Percentiles rank a stretch among this genome's conserved stretches.
These are phyloP conservation scores for Solanum hybrid DNA, from an alignment of 305 asterid genomes.

Conservation along the genomic window DNA sequence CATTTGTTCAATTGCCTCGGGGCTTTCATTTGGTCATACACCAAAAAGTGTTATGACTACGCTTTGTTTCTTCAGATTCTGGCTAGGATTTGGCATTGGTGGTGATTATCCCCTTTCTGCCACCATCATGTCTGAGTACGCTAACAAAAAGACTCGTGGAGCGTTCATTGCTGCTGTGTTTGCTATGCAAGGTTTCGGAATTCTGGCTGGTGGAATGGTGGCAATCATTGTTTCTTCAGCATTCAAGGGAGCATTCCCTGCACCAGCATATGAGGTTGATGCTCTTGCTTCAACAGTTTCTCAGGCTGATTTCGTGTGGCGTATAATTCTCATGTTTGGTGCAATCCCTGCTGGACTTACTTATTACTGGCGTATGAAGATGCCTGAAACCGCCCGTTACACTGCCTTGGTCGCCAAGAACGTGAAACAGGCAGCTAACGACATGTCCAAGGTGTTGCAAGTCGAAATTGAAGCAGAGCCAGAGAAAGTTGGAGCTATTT, in stretches of 20 bases:
- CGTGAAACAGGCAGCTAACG: slow-evolving; percentile 50
- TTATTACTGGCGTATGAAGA: slow-evolving; percentile 68
- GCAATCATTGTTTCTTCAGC: slow-evolving; percentile 29
- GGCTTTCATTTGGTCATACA: slow-evolving; percentile 31
- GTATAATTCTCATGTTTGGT: slow-evolving; percentile 53
- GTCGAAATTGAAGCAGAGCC: slow-evolving; percentile 43
- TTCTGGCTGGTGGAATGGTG: slow-evolving; percentile 36
- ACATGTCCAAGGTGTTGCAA: slow-evolving; percentile 46
- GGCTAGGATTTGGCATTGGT: slow-evolving; percentile 64
- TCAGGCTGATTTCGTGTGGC: slow-evolving; percentile 55
- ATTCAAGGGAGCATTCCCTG: slow-evolving; percentile 16
- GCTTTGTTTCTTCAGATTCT: slow-evolving; percentile 55
- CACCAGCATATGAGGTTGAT: slow-evolving; percentile 25
- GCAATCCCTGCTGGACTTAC: slow-evolving; percentile 56
- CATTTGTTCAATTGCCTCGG: slow-evolving; percentile 29
- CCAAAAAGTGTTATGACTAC: slow-evolving; percentile 47
- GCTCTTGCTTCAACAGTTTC: slow-evolving; percentile 31
- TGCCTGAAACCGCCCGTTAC: slow-evolving; percentile 81
- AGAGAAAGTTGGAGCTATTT: slow-evolving; percentile 11
- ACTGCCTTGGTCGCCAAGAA: slow-evolving; percentile 59
- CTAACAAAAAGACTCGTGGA: slow-evolving; percentile 52
- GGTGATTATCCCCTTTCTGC: slow-evolving; percentile 63
- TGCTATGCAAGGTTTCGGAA: slow-evolving; percentile 63
- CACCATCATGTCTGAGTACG: slow-evolving; percentile 57
- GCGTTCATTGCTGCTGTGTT: slow-evolving; percentile 54